phyloP scores from a whole-genome alignment of 495 filamentous ascomycete species.

The Penicillium dipodomyicola region DNA sequence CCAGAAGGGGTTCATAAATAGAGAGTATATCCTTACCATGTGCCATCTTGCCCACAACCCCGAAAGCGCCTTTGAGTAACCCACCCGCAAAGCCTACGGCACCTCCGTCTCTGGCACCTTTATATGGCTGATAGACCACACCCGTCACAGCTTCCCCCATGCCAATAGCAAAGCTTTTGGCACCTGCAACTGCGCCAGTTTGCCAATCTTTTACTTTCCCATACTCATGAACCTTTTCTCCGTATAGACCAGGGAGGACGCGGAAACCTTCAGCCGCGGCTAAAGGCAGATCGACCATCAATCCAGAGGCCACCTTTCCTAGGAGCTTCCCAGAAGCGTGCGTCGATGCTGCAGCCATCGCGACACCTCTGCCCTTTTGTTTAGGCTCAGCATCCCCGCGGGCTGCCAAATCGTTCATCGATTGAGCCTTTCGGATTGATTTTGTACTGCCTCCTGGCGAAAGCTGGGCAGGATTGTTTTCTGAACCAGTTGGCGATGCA shows the following conservation, averaged over 20 bases:
- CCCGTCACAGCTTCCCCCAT: conserved; percentile 73
- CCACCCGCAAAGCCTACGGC: conserved; percentile 61
- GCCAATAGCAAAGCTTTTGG: conserved; percentile 63
- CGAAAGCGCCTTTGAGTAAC: conserved; percentile 70
- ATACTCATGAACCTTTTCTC: conserved; percentile 52
- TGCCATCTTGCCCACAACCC: conserved; percentile 37
- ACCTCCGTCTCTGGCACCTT: conserved; percentile 59
- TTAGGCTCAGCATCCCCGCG: background rate
- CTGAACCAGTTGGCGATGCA: background rate
- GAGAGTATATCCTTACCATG: background rate
- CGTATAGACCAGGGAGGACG: conserved; percentile 76
- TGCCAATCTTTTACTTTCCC: conserved; percentile 36
- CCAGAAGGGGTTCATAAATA: background rate
- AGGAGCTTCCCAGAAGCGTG: background rate
- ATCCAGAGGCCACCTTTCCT: background rate
- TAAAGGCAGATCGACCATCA: conserved; percentile 61
- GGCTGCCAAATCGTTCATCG: background rate
- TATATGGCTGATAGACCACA: conserved; percentile 61
- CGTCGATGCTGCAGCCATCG: conserved; percentile 8
- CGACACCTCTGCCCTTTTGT: conserved; percentile 14
- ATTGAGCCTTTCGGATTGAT: background rate
- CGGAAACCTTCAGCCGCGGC: conserved; percentile 78
- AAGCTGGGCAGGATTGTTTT: background rate
- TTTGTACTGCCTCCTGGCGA: background rate
- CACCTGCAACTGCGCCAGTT: conserved; percentile 30